These are phyloP conservation scores for Chlamydomonas schloesseri DNA, from an alignment of 139 green algal genomes.

Conservation along the genomic window DNA sequence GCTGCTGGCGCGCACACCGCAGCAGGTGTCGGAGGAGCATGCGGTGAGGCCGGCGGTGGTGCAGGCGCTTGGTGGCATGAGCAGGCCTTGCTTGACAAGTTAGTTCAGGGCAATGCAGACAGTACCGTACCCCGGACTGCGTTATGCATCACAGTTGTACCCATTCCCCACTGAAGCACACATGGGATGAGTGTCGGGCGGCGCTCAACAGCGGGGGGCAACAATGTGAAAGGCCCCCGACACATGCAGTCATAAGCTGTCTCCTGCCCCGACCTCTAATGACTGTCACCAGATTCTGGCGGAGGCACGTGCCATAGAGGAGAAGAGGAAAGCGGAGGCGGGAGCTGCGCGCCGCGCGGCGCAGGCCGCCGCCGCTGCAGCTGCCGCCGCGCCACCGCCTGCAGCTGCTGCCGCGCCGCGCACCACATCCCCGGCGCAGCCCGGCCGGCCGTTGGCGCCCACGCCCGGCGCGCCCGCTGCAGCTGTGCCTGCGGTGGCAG, in stretches of 20 bases:
- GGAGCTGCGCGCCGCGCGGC: conserved; percentile 33
- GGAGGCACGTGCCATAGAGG: conserved; percentile 64
- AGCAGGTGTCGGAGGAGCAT: conserved; percentile 79
- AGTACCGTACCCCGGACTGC: no score
- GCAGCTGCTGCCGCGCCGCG: conserved; percentile 23
- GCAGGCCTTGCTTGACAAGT: no score
- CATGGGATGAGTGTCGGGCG: no score
- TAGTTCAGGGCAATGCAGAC: no score
- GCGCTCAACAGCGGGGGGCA: no score
- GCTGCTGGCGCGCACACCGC: conserved; percentile 69
- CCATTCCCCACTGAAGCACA: no score
- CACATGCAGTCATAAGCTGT: no score
- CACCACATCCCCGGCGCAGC: conserved; percentile 16
- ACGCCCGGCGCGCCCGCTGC: background rate
- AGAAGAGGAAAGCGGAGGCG: conserved; percentile 66
- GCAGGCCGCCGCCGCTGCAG: background rate
- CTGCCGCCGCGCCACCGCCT: background rate
- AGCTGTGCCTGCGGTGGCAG: background rate
- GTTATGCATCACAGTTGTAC: no score
- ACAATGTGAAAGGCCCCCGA: no score
- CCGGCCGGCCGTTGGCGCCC: background rate
- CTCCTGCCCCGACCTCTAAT: no score
- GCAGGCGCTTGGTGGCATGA: no score
- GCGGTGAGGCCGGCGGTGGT: conserved; percentile 54
- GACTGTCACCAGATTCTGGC: conserved; percentile 36